These are phyloP conservation scores for Anthracocystis setariae DNA, from an alignment of 1,284 basidiomycete genomes.

Conservation along the genomic window DNA sequence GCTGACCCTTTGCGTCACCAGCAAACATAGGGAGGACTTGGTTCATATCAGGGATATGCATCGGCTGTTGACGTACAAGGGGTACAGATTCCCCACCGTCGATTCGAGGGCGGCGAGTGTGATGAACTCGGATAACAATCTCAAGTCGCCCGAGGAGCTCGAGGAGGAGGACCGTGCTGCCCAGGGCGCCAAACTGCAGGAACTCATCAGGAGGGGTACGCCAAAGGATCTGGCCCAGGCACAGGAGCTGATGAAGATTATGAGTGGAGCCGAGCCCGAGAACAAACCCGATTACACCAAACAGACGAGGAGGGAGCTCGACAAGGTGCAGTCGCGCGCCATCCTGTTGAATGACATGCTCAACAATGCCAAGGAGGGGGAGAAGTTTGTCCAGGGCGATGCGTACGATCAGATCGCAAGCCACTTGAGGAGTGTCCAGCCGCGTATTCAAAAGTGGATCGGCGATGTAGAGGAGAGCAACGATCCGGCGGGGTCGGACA, in stretches of 20 bases:
- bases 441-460: slow-evolving; percentile 97
- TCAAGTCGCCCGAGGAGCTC: slow-evolving; percentile 94
- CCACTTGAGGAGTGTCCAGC: slow-evolving; percentile 83
- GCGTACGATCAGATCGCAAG: slow-evolving; percentile 95
- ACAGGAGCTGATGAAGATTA: slow-evolving; percentile 95
- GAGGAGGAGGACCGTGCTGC: slow-evolving; percentile 95
- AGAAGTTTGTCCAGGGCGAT: slow-evolving; percentile 76
- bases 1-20: slow-evolving; percentile 87
- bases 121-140: slow-evolving; percentile 73
- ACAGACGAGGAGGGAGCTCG: slow-evolving; percentile 88
- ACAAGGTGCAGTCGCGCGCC: slow-evolving; percentile 93
- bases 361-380: slow-evolving; percentile 84
- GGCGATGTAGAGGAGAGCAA: slow-evolving; percentile 80
- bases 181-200: slow-evolving; percentile 96
- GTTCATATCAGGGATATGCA: slow-evolving; percentile 99
- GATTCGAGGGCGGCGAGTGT: slow-evolving; percentile 60
- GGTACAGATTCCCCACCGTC: slow-evolving; percentile 65
- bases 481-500: slow-evolving; percentile 75
- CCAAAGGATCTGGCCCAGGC: slow-evolving; percentile 94
- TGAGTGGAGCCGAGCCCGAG: slow-evolving; percentile 94
- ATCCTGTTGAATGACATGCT: slow-evolving; percentile 95
- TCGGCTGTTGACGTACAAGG: slow-evolving; percentile 91
- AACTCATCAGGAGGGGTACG: slow-evolving; percentile 93
- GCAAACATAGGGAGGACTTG: slow-evolving; percentile 94
- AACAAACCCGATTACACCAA: slow-evolving; percentile 90